Evolutionary conservation across 116 monocot genomes (phyloP).

Genomic region (Trichopus zeylanicus): DNA sequence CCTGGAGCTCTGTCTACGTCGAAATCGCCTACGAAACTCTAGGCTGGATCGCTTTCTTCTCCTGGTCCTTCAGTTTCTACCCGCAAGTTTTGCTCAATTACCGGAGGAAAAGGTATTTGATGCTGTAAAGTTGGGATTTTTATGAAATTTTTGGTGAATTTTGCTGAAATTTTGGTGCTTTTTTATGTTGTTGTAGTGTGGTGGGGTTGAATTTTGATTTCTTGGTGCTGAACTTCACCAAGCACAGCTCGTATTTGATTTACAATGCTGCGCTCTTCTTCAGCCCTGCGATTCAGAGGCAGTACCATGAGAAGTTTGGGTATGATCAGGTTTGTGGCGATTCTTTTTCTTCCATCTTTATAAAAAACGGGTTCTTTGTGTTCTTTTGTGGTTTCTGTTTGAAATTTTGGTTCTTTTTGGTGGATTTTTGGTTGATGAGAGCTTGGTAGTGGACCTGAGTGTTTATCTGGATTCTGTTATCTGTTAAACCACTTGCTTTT

Average conservation of each 20-base stretch:
- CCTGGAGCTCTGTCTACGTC: conserved; percentile 62
- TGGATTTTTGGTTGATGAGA: neutral
- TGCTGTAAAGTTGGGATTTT: neutral
- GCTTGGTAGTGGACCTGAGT: neutral
- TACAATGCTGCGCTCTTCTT: conserved; percentile 88
- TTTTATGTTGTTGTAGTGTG: conserved; percentile 53
- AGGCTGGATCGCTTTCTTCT: conserved; percentile 90
- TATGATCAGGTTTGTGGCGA: conserved; percentile 39
- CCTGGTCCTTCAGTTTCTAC: conserved; percentile 98
- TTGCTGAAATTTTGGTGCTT: neutral
- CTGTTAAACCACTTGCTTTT: neutral
- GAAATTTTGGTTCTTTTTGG: neutral
- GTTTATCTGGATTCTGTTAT: neutral
- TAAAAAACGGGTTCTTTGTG: neutral
- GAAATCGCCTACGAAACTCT: conserved; percentile 64
- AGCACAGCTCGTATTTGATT: conserved; percentile 92
- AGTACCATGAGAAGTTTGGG: conserved; percentile 82
- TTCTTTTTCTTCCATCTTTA: neutral
- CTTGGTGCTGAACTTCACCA: conserved; percentile 81
- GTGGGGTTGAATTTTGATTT: conserved; percentile 97
- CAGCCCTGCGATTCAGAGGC: conserved; percentile 76
- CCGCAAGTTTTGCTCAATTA: conserved; percentile 95
- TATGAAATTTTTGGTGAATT: neutral
- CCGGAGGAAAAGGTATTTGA: conserved; percentile 66
- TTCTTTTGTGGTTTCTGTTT: neutral